Percentiles rank a stretch among this genome's conserved stretches.
Evolutionary conservation across 225 moss, liverwort and hornwort genomes (phyloP).

Genomic region (Marchantia paleacea): DNA sequence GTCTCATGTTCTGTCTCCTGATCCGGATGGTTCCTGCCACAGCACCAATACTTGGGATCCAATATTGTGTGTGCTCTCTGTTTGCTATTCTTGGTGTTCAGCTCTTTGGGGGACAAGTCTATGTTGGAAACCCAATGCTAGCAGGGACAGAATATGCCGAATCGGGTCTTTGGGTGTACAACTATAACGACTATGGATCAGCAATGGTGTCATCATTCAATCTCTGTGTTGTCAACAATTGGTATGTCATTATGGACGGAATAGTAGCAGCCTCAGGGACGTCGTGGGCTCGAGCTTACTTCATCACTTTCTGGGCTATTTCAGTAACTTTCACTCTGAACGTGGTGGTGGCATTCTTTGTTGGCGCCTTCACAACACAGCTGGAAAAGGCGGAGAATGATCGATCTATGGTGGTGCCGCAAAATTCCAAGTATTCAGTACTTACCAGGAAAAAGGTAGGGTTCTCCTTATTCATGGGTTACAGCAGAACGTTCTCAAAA

Average conservation of each 20-base stretch:
- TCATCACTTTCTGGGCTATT: constrained; percentile 70
- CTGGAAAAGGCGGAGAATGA: constrained; percentile 46
- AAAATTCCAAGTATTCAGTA: constrained; percentile 12
- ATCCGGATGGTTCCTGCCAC: constrained; percentile 59
- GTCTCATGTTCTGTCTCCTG: constrained; percentile 52
- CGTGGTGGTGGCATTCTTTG: constrained; percentile 74
- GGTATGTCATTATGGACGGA: constrained; percentile 88
- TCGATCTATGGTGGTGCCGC: constrained; percentile 6
- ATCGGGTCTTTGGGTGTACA: constrained; percentile 58
- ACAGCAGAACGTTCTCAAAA: constrained; percentile 13
- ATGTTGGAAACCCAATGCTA: constrained; percentile 51
- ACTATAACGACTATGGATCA: constrained; percentile 71
- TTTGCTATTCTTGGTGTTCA: constrained; percentile 76
- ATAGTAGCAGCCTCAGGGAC: constrained; percentile 51
- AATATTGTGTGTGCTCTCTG: constrained; percentile 65
- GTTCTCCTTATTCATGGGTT: constrained; percentile 9
- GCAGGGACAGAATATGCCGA: constrained; percentile 62
- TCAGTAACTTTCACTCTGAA: constrained; percentile 68
- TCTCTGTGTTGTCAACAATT: constrained; percentile 81
- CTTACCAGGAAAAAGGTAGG: constrained; percentile 24
- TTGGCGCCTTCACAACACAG: constrained; percentile 60
- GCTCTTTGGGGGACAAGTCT: constrained; percentile 65
- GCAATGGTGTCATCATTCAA: constrained; percentile 85
- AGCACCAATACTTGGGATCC: constrained; percentile 59
- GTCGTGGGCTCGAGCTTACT: constrained; percentile 58